Evolutionary conservation across 495 filamentous ascomycete species (phyloP).

Genomic region (Daldinia concentrica): DNA sequence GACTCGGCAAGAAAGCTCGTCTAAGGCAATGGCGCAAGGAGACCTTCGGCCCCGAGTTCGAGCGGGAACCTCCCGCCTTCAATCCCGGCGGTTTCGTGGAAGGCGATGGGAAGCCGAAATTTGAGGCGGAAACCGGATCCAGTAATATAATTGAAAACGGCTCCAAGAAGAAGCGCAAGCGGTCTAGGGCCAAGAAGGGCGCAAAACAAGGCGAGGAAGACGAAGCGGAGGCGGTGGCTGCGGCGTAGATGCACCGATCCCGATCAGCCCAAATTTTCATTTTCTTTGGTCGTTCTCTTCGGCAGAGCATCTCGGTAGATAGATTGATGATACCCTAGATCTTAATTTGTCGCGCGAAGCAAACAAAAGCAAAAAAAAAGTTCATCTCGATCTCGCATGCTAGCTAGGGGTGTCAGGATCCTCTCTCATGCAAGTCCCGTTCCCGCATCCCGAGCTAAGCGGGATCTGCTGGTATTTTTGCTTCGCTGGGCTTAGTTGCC

Average conservation of each 20-base stretch:
- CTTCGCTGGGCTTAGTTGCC: slow-evolving; percentile 11
- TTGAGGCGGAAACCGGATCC: neutral
- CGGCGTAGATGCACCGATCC: neutral
- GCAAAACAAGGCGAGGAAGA: slow-evolving; percentile 38
- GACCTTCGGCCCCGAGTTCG: slow-evolving; percentile 77
- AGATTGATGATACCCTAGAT: slow-evolving; percentile 34
- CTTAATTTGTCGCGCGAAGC: slow-evolving; percentile 10
- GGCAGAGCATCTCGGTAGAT: slow-evolving; percentile 42
- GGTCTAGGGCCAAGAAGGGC: slow-evolving; percentile 49
- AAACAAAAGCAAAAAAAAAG: neutral
- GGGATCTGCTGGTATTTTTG: slow-evolving; percentile 7
- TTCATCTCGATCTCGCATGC: neutral
- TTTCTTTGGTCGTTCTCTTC: slow-evolving; percentile 4
- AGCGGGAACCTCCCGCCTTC: slow-evolving; percentile 58
- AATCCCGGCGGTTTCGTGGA: slow-evolving; percentile 50
- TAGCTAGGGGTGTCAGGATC: neutral
- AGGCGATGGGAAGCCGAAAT: slow-evolving; percentile 24
- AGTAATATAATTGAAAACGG: slow-evolving; percentile 48
- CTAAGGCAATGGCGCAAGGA: slow-evolving; percentile 92
- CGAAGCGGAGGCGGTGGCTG: slow-evolving; percentile 30
- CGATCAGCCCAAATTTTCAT: neutral
- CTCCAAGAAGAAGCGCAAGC: slow-evolving; percentile 60
- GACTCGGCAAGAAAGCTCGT: slow-evolving; percentile 88
- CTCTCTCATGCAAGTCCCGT: slow-evolving; percentile 5
- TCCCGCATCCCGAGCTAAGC: slow-evolving; percentile 12